Evolutionary conservation across 495 filamentous ascomycete genomes (phyloP), one percentile per base, ranked within the genome.

Genomic region (Podospora pseudopauciseta): DNA sequence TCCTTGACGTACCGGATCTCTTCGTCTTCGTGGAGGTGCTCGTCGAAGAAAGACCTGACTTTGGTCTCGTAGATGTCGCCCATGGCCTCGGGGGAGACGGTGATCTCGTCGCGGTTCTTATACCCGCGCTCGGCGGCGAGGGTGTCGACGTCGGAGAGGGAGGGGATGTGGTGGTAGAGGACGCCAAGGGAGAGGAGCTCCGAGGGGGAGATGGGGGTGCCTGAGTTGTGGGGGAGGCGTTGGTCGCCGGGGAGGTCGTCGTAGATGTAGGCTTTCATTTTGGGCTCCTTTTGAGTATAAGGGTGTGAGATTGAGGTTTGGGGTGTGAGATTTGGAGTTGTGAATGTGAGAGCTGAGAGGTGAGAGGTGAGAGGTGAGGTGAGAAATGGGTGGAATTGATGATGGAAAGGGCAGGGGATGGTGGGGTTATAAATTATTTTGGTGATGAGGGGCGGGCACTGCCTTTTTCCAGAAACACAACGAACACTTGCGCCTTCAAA

Each of bases 1-100:
- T 92, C 95, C 32, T 93, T 82, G 72, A 99, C 91, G 74, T 97
- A 99, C n/a, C 95, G 86, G 68, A 99, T 99, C 87, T 99, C 95
- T 83, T 99, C 95, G 75, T 98, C 96, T 82, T 99, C 95, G 72
- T 99, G 95, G 72, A 98, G 80, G 79, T 99, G 95, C 84, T 99
- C 95, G 58, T 90, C 77, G 82, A 98, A 98, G 83, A 99, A 99
- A 67, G 76, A 87, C 81, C 91, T 92, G 68, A 99, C 91, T 75
- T 98, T 97, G 68, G 88, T 86, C 80, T 99, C 95, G 80, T 94
- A 94, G 32, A 86, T 79, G 56, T 85, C 89, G 64, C 94, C 94
- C 92, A 98, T 93, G 66, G 87, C 90, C 68, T 86, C 85, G 0
- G 93, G 94, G 23, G 92, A 94, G n/a, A 98, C 90, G 69, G 84